Conservation (phyloP, 306 rosid genomes). For the Fagus crenata region DNA sequence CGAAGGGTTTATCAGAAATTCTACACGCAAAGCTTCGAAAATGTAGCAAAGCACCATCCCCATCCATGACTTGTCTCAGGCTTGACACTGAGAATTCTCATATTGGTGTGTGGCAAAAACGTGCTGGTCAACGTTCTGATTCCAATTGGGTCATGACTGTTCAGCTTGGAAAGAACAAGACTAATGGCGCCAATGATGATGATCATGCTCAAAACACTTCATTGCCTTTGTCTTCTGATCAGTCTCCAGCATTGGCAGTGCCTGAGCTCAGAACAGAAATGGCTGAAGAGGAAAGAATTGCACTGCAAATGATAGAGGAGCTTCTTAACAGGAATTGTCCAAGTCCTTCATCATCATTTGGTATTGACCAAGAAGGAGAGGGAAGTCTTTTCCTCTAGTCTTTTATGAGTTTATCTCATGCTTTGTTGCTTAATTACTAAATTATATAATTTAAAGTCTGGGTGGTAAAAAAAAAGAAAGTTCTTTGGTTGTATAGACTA, state of each 20-base stretch:
- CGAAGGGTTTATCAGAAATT: slow-evolving; percentile 63
- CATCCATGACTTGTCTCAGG: slow-evolving; percentile 90
- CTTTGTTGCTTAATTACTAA: no score
- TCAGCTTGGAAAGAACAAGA: slow-evolving; percentile 42
- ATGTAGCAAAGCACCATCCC: slow-evolving; percentile 65
- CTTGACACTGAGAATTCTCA: slow-evolving; percentile 81
- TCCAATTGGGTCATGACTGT: slow-evolving; percentile 83
- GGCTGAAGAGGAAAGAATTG: slow-evolving; percentile 65
- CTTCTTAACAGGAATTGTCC: slow-evolving; percentile 65
- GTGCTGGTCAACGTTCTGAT: slow-evolving; percentile 63
- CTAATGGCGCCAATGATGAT: background rate
- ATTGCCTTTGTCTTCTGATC: background rate
- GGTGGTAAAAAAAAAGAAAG: background rate
- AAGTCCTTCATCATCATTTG: slow-evolving; percentile 38
- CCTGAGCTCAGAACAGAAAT: slow-evolving; percentile 30
- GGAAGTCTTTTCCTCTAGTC: slow-evolving; percentile 32
- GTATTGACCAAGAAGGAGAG: slow-evolving; percentile 28
- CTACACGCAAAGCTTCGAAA: slow-evolving; percentile 76
- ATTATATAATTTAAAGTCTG: background rate
- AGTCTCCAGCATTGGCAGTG: background rate
- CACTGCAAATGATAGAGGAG: slow-evolving; percentile 94
- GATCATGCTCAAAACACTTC: slow-evolving; percentile 1
- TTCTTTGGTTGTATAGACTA: background rate
- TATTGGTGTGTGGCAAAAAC: slow-evolving; percentile 90
- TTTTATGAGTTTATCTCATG: background rate